Percentiles rank a stretch among this genome's conserved stretches.
Evolutionary conservation across 1,284 basidiomycete genomes (phyloP).

Genomic region (Tylopilus orsonianus): DNA sequence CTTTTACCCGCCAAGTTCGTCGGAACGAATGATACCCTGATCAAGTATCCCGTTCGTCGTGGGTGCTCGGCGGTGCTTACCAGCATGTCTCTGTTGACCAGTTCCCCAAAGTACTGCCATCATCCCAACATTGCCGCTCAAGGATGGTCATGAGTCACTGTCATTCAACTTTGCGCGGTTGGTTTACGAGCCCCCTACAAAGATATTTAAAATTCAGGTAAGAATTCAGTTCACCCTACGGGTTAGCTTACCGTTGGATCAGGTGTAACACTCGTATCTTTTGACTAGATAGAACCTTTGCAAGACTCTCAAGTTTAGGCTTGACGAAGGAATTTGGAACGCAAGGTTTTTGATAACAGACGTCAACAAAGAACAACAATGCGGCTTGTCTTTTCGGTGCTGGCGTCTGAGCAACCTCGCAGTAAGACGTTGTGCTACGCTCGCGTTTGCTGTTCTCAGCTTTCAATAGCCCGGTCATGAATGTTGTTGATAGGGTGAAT

Average conservation of each 20-base stretch:
- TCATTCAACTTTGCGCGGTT: too few species aligned
- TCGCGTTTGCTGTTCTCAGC: constrained; percentile 15
- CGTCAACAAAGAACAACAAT: constrained; percentile 32
- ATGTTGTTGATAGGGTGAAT: constrained; percentile 49
- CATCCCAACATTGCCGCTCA: neutral
- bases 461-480: constrained; percentile 40
- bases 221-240: neutral
- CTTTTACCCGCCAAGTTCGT: too few species aligned
- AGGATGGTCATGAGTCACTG: too few species aligned
- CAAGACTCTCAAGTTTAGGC: neutral
- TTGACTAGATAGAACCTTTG: neutral
- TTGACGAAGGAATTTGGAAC: constrained; percentile 18
- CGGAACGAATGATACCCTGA: too few species aligned
- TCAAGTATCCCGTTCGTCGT: too few species aligned
- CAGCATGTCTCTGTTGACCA: too few species aligned
- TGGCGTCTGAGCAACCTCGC: constrained; percentile 17
- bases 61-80: too few species aligned
- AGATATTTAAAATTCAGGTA: neutral
- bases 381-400: constrained; percentile 16
- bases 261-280: neutral
- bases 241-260: neutral
- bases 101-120: neutral
- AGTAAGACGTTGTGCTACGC: constrained; percentile 17
- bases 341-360: constrained; percentile 27
- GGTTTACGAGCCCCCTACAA: neutral